Evolutionary conservation across 2,329 filamentous ascomycete genomes (phyloP).

Genomic region (Byssochlamys sp.): DNA sequence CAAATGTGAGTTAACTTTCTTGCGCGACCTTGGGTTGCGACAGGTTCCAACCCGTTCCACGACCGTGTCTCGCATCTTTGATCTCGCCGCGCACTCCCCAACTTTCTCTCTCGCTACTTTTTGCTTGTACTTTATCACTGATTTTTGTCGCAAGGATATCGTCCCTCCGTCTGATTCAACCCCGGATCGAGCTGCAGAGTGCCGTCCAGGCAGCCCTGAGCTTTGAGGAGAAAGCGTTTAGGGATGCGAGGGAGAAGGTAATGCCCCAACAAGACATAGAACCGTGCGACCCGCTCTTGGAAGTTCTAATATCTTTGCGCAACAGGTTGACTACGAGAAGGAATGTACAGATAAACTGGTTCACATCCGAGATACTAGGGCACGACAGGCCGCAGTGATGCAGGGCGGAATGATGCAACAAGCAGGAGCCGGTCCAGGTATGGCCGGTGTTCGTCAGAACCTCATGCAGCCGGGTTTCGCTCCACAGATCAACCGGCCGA

Average conservation of each 20-base stretch:
- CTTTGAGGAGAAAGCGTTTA: conserved; percentile 39
- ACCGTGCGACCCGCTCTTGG: not conserved
- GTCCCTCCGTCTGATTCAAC: conserved; percentile 37
- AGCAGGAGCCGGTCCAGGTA: conserved; percentile 20
- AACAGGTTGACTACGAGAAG: conserved; percentile 34
- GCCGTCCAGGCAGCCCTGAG: conserved; percentile 33
- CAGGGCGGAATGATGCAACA: conserved; percentile 33
- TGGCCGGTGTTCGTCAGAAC: conserved; percentile 27
- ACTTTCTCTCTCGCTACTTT: not conserved
- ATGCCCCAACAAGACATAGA: conserved; percentile 2
- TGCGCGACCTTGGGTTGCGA: not conserved
- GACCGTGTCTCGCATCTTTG: not conserved
- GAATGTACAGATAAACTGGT: conserved; percentile 36
- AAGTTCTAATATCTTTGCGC: conserved; percentile 1
- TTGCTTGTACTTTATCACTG: conserved; percentile 1
- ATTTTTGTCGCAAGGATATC: conserved; percentile 26
- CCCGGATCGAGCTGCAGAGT: conserved; percentile 28
- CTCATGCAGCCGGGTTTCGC: conserved; percentile 39
- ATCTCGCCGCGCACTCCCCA: not conserved
- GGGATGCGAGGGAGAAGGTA: conserved; percentile 29
- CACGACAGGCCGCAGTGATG: conserved; percentile 32
- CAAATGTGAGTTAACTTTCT: conserved; percentile 30
- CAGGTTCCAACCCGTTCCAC: not conserved
- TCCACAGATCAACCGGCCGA: conserved; percentile 41
- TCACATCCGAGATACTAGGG: conserved; percentile 36